Conservation (phyloP, 352 stramenopile genomes). For the Pilasporangium apinafurcum region DNA sequence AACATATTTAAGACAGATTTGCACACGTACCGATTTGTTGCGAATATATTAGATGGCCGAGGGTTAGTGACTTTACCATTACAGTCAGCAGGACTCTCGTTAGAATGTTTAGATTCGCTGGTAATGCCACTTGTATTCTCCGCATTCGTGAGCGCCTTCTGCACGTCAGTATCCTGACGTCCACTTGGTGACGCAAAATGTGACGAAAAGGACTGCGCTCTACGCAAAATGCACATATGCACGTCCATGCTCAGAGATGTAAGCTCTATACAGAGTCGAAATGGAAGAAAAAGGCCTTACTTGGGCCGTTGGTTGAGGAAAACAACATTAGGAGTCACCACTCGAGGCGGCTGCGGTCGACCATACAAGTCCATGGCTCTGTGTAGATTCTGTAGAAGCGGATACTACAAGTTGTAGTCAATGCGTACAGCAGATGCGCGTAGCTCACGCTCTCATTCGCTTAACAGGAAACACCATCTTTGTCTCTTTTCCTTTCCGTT, state of each 20-base stretch:
- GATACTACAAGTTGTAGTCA: too few species aligned
- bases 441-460: too few species aligned
- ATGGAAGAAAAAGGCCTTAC: conserved; percentile 5
- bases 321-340: conserved; percentile 13
- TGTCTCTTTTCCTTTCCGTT: too few species aligned
- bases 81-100: too few species aligned
- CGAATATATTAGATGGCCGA: too few species aligned
- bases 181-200: conserved; percentile 11
- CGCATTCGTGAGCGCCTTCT: not conserved
- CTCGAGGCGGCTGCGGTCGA: conserved; percentile 18
- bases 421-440: too few species aligned
- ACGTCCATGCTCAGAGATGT: not conserved
- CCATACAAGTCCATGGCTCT: conserved; percentile 38
- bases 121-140: not conserved
- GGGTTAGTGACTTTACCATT: too few species aligned
- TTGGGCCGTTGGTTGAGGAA: conserved; percentile 36
- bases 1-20: too few species aligned
- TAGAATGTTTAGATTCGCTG: not conserved
- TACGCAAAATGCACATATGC: conserved; percentile 1
- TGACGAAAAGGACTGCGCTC: conserved; percentile 20
- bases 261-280: not conserved
- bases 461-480: too few species aligned
- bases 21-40: too few species aligned
- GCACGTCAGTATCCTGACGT: conserved; percentile 3
- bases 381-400: too few species aligned